phyloP scores from a whole-genome alignment of 1,284 basidiomycete species.

The Crucibulum parvulum region DNA sequence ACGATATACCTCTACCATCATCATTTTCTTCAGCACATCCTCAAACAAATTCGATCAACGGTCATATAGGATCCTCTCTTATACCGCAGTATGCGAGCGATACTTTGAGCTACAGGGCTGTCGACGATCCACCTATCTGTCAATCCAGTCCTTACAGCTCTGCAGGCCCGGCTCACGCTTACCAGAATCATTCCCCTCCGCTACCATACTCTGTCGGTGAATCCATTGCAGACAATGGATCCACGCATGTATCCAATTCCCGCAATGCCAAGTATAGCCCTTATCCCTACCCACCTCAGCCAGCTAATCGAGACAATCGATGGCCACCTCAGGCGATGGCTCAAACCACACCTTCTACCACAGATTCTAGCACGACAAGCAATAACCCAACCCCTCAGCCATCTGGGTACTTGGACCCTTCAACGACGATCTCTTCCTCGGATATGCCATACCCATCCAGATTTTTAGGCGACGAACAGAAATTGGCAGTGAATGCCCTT shows the following conservation, averaged over 20 bases:
- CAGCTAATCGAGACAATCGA: constrained; percentile 54
- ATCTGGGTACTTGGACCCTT: constrained; percentile 61
- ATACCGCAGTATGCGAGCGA: constrained; percentile 47
- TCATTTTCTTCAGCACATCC: constrained; percentile 40
- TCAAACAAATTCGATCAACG: constrained; percentile 21
- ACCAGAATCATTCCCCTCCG: constrained; percentile 53
- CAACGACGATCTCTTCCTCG: constrained; percentile 57
- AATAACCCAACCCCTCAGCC: constrained; percentile 56
- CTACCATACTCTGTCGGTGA: constrained; percentile 45
- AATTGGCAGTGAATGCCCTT: constrained; percentile 50
- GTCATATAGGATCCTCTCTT: constrained; percentile 37
- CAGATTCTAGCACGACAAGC: constrained; percentile 47
- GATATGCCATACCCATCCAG: constrained; percentile 61
- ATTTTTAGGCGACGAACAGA: constrained; percentile 67
- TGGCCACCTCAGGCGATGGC: constrained; percentile 54
- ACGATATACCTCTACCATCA: constrained; percentile 60
- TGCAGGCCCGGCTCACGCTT: constrained; percentile 39
- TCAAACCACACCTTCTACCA: constrained; percentile 50
- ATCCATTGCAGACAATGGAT: constrained; percentile 37
- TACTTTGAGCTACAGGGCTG: constrained; percentile 47
- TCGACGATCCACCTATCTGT: constrained; percentile 49
- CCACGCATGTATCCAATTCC: constrained; percentile 40
- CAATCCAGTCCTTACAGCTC: constrained; percentile 47
- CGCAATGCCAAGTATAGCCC: constrained; percentile 59
- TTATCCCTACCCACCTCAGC: constrained; percentile 60